Evolutionary conservation across 345 rosid genomes (phyloP).

Genomic region (Eutrema heterophyllum): DNA sequence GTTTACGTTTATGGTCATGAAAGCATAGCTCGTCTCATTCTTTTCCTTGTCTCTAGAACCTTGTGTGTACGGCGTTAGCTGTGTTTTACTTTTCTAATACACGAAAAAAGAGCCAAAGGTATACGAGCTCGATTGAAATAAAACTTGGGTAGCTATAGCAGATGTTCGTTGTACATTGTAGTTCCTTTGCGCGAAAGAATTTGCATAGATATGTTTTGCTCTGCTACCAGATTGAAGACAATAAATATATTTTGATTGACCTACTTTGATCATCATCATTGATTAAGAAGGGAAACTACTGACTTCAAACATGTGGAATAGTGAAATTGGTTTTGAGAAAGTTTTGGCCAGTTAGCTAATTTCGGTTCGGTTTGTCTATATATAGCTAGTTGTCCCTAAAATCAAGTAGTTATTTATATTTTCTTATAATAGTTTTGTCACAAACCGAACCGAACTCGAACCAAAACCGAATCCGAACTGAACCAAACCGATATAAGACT

Average conservation of each 20-base stretch:
- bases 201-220: neutral
- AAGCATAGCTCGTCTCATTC: neutral
- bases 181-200: neutral
- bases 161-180: neutral
- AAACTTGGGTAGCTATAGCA: neutral
- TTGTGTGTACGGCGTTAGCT: neutral
- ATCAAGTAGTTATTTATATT: too few species aligned
- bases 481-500: too few species aligned
- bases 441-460: too few species aligned
- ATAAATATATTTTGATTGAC: neutral
- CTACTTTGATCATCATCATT: slow-evolving; percentile 1
- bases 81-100: neutral
- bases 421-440: too few species aligned
- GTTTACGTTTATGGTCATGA: neutral
- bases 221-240: neutral
- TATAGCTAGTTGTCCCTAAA: too few species aligned
- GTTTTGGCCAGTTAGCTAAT: too few species aligned
- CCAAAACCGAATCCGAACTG: too few species aligned
- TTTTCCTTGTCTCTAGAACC: neutral
- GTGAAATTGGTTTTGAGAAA: too few species aligned
- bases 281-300: neutral
- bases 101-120: neutral
- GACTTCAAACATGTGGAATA: too few species aligned
- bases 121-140: too few species aligned
- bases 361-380: too few species aligned